phyloP scores from a whole-genome alignment of 495 filamentous ascomycete species.

The Wilcoxina mikolae region DNA sequence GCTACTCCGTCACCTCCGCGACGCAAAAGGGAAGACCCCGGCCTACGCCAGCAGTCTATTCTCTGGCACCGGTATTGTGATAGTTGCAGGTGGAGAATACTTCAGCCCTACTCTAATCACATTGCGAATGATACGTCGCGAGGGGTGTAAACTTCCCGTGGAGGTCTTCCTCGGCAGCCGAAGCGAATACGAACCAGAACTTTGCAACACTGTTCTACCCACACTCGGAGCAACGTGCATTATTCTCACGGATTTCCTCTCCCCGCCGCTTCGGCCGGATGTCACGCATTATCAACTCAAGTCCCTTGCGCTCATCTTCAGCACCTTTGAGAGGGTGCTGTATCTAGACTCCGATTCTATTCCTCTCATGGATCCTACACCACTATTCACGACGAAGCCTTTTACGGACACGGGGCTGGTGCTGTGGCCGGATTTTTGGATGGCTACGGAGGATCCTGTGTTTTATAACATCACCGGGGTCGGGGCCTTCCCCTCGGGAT shows the following conservation, averaged over 20 bases:
- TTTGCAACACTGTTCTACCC: slow-evolving; percentile 42
- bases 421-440: slow-evolving; percentile 51
- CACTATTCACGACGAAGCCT: slow-evolving; percentile 38
- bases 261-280: slow-evolving; percentile 6
- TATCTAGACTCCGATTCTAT: slow-evolving; percentile 50
- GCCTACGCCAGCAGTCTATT: not conserved
- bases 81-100: slow-evolving; percentile 28
- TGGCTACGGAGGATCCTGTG: slow-evolving; percentile 36
- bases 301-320: slow-evolving; percentile 45
- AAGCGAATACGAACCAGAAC: slow-evolving; percentile 35
- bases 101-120: slow-evolving; percentile 33
- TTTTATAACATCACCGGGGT: slow-evolving; percentile 43
- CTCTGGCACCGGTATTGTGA: slow-evolving; percentile 36
- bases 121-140: slow-evolving; percentile 43
- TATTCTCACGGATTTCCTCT: slow-evolving; percentile 13
- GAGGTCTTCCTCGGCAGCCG: slow-evolving; percentile 43
- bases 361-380: slow-evolving; percentile 39
- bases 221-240: slow-evolving; percentile 40
- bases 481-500: slow-evolving; percentile 25
- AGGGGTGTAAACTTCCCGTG: slow-evolving; percentile 42
- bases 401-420: slow-evolving; percentile 41
- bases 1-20: not conserved
- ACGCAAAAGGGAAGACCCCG: not conserved
- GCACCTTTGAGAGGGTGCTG: slow-evolving; percentile 44
- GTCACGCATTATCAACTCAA: slow-evolving; percentile 42